These are phyloP conservation scores for Paulownia fortunei DNA, from an alignment of 257 asterid species.

Conservation along the genomic window DNA sequence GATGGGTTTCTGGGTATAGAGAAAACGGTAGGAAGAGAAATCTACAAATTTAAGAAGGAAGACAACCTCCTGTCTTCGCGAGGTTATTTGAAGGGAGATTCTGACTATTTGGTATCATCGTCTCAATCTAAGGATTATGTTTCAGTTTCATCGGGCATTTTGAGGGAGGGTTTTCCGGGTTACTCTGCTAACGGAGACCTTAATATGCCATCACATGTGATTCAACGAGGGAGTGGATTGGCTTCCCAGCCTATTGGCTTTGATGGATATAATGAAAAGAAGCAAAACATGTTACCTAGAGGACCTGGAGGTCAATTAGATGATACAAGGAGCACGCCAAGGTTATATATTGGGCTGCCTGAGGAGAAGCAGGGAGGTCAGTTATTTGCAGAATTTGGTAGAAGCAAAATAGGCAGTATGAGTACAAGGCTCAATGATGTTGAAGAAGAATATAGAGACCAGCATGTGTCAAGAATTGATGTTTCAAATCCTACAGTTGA, in stretches of 20 bases:
- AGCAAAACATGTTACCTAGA: constrained; percentile 39
- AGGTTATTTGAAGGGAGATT: constrained; percentile 38
- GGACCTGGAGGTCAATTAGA: constrained; percentile 41
- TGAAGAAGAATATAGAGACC: constrained; percentile 49
- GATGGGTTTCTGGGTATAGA: constrained; percentile 36
- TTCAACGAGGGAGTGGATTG: constrained; percentile 35
- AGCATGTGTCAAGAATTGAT: constrained; percentile 40
- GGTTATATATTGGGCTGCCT: constrained; percentile 42
- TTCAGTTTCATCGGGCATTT: constrained; percentile 22
- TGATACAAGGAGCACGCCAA: constrained; percentile 45
- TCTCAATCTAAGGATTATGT: constrained; percentile 44
- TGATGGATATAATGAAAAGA: constrained; percentile 43
- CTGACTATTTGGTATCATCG: constrained; percentile 40
- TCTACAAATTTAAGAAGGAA: constrained; percentile 34
- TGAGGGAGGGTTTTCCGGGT: constrained; percentile 37
- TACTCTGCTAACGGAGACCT: constrained; percentile 35
- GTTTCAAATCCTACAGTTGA: constrained; percentile 34
- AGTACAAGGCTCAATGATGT: constrained; percentile 37
- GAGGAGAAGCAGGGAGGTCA: constrained; percentile 43
- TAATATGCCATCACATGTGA: constrained; percentile 38
- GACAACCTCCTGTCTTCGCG: constrained; percentile 36
- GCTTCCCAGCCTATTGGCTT: constrained; percentile 38
- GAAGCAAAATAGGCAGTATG: constrained; percentile 27
- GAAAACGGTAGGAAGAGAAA: constrained; percentile 36
- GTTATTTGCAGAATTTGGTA: constrained; percentile 41